Base-by-base conservation (phyloP, 2,329 filamentous ascomycete species). In the Grosmannia penicillata region DNA sequence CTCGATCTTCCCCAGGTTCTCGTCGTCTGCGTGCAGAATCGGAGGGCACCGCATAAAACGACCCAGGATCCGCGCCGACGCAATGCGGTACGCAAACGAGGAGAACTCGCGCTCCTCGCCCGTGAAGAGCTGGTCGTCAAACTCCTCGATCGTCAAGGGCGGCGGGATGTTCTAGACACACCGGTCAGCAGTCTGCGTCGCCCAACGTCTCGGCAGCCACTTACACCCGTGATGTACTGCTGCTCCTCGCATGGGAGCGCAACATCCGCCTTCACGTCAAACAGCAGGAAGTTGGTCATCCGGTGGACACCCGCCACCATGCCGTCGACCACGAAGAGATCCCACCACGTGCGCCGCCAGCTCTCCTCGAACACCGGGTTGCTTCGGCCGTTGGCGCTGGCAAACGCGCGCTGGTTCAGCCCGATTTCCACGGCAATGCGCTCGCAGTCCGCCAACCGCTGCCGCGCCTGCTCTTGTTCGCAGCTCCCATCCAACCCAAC, bases 291-390 rank as follows among this genome's bases (percentile, higher is more conserved):
- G 39, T 73, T 78, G 30, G 80, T 79, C 43, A 74, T 71, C 11
- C 77, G 71, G 47, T 82, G 82, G 47, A 93, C 76, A 4, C 82
- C 83, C 6, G 84, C 82, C 47, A 93, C 70, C 70, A 93, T 80
- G 39, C 80, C 83, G 53, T 93, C 85, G 13, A 84, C 71, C n/a
- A 83, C 70, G 52, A 79, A 89, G 4, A 75, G 53, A 44, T 75
- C 85, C 87, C 87, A 95, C 86, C 86, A 95, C 2, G 86, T 95
- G 42, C 87, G 70, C 15, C 85, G 72, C 72, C 84, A 80, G 53
- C 79, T 83, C 56, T 95, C 87, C 53, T 89, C 82, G 4, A 87
- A 54, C 2, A 85, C 64, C 0, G 73, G 65, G 42, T 80, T 72
- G 6, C 74, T 73, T 22, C 68, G 63, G 14, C 80, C 78, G 48